Conservation (phyloP, 2,329 filamentous ascomycete genomes). For the Sporothrix variecibatus region DNA sequence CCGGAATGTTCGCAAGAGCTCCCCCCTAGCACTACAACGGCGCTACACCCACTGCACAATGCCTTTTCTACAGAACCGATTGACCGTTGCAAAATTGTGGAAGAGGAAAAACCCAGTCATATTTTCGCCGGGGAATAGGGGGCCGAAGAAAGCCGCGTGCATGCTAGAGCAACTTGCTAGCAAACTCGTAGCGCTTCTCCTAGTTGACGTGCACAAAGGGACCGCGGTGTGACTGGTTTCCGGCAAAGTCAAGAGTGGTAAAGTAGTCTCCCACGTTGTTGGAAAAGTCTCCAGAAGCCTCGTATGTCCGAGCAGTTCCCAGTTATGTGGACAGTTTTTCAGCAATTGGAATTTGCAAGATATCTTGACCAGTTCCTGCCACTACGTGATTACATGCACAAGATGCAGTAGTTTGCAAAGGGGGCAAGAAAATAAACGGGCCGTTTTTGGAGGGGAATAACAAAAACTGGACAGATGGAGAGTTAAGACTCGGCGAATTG, state of each 20-base stretch:
- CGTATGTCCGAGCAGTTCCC: constrained; percentile 9
- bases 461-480: neutral
- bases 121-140: neutral
- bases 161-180: neutral
- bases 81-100: neutral
- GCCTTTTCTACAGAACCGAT: neutral
- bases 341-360: neutral
- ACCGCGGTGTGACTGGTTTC: neutral
- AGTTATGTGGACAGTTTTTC: neutral
- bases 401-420: neutral
- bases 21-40: neutral
- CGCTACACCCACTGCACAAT: neutral
- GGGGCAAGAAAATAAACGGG: constrained; percentile 15
- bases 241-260: neutral
- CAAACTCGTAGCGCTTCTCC: neutral
- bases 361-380: neutral
- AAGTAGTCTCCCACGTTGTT: neutral
- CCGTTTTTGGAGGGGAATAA: neutral
- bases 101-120: neutral
- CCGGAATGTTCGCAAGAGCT: neutral
- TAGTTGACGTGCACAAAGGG: constrained; percentile 3
- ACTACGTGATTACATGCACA: neutral
- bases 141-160: neutral
- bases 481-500: neutral
- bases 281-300: neutral